Base-by-base conservation (phyloP, 192 early-diverging fungal genomes). In the Haplosporangium gracile region DNA sequence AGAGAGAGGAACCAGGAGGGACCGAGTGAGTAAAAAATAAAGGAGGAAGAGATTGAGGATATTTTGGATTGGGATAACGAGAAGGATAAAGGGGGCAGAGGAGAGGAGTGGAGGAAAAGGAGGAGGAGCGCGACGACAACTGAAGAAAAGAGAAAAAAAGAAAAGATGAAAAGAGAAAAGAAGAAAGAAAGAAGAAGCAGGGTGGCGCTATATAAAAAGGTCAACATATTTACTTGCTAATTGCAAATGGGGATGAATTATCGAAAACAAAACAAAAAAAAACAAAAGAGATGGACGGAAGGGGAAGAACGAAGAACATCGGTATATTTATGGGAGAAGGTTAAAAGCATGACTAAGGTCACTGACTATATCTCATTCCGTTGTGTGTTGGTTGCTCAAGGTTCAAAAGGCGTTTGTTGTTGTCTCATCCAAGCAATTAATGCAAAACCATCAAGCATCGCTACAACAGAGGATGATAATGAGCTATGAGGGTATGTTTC, bases 41-140 rank as follows among this genome's bases (percentile, higher is more conserved):
- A 55, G 29, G 16, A 60, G 15, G 73, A 39, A 0, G 29, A 34
- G 10, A 40, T 18, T 24, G 71, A 47, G 22, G 71, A 49, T 15
- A 40, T 51, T 51, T 51, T 51, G 49, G 49, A 51, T 51, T 51
- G 49, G 49, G 49, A 51, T 16, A 51, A 51, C 49, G 60, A 29
- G 29, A 65, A 65, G 1, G 60, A 65, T 29, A 29, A 15, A 65
- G 29, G 55, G n/a, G 55, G 42, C 2, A 43, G 38, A 13, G 75
- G 29, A n/a, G 24, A 60, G 10, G 42, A 45, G 10, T 32, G 40
- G 42, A 51, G 40, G 49, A 76, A 72, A 70, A 18, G 69, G 68
- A 79, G 51, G 34, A 72, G n/a, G 47, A 32, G 77, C 34, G 39
- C 24, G 38, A 69, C 11, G 76, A 47, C 20, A 53, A 68, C 13